Evolutionary conservation across 1,139 yeast genomes (phyloP).

Genomic region (Zygoascus meyerae): DNA sequence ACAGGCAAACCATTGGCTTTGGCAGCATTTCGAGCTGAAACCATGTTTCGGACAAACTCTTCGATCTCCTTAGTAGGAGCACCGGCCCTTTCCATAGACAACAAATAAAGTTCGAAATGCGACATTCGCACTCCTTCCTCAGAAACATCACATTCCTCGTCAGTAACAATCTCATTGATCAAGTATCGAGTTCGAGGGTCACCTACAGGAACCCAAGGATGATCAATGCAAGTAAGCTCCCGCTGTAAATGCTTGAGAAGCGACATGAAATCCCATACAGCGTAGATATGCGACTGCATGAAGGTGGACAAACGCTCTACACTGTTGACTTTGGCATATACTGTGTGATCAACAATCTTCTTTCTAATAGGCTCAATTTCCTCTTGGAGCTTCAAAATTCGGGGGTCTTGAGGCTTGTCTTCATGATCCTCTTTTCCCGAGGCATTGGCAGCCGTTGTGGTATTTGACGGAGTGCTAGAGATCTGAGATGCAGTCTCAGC

Average conservation of each 20-base stretch:
- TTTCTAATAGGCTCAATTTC: conserved; percentile 20
- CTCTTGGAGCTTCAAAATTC: conserved; percentile 17
- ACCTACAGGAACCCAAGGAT: conserved; percentile 24
- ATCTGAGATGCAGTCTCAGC: background rate
- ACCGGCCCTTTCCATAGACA: conserved; percentile 21
- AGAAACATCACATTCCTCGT: conserved; percentile 22
- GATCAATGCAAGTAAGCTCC: conserved; percentile 18
- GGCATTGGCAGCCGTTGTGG: background rate
- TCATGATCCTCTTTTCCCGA: background rate
- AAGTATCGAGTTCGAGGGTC: conserved; percentile 21
- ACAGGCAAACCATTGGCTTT: conserved; percentile 8
- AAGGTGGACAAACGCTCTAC: conserved; percentile 18
- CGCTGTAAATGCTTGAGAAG: conserved; percentile 19
- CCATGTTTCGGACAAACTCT: conserved; percentile 15
- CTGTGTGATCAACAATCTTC: conserved; percentile 19
- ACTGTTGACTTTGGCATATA: conserved; percentile 19
- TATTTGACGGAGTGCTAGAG: background rate
- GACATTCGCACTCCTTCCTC: conserved; percentile 22
- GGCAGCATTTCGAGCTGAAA: conserved; percentile 3
- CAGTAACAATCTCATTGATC: conserved; percentile 22
- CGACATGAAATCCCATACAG: conserved; percentile 24
- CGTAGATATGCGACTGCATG: conserved; percentile 22
- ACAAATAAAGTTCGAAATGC: conserved; percentile 20
- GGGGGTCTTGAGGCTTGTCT: conserved; percentile 9
- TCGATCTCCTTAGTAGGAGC: conserved; percentile 18